phyloP scores from a whole-genome alignment of 2,329 filamentous ascomycete species.

The Hysterium pulicare region DNA sequence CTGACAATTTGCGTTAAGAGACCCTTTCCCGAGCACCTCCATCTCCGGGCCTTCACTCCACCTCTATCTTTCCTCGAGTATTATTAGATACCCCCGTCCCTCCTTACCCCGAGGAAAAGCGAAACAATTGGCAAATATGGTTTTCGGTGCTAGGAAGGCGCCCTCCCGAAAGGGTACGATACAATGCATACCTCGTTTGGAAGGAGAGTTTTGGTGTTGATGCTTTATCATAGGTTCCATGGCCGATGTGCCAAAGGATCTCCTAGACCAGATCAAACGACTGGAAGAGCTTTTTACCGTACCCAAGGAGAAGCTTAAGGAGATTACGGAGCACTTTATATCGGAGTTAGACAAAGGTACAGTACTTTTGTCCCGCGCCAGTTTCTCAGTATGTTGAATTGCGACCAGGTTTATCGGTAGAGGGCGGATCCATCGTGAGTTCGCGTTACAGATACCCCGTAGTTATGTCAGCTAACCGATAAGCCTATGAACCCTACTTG shows the following conservation, averaged over 20 bases:
- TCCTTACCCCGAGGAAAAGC: too few relatives aligned
- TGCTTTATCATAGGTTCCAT: conserved; percentile 65
- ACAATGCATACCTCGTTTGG: neutral
- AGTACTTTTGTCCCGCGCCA: conserved; percentile 2
- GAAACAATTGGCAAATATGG: conserved; percentile 60
- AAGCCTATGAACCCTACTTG: conserved; percentile 98
- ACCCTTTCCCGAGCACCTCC: too few relatives aligned
- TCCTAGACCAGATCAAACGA: conserved; percentile 74
- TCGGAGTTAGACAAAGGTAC: conserved; percentile 82
- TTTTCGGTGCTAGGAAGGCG: conserved; percentile 61
- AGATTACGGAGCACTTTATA: conserved; percentile 86
- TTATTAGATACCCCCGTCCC: too few relatives aligned
- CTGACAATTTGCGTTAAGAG: too few relatives aligned
- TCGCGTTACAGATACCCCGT: conserved; percentile 3
- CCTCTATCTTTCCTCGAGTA: too few relatives aligned
- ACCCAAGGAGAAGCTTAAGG: conserved; percentile 74
- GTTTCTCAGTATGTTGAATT: conserved; percentile 6
- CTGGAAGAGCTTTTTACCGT: conserved; percentile 84
- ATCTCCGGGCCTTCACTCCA: too few relatives aligned
- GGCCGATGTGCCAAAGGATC: conserved; percentile 83
- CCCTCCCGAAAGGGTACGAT: conserved; percentile 70
- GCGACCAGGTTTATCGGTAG: conserved; percentile 67
- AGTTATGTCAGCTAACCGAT: neutral
- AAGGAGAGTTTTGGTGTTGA: conserved; percentile 6
- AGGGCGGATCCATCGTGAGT: conserved; percentile 90